These are phyloP conservation scores for Penicillium verhagenii DNA, from an alignment of 495 filamentous ascomycete species.

Conservation along the genomic window DNA sequence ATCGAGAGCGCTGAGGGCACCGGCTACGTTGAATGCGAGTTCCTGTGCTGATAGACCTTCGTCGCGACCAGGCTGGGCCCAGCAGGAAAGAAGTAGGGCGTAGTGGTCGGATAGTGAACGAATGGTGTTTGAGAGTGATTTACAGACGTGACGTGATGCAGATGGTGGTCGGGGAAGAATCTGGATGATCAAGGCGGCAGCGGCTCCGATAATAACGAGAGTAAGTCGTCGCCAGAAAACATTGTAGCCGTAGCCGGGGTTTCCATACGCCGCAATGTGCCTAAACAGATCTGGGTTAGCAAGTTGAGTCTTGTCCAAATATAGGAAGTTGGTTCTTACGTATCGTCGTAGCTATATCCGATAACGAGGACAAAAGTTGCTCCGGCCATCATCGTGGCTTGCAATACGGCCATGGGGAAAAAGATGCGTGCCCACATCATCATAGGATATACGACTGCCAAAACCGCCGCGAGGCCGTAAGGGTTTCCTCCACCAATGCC, in stretches of 20 bases:
- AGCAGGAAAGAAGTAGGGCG: slow-evolving; percentile 43
- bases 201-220: slow-evolving; percentile 41
- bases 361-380: slow-evolving; percentile 44
- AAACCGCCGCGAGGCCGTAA: slow-evolving; percentile 37
- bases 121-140: slow-evolving; percentile 37
- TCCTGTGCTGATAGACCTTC: slow-evolving; percentile 32
- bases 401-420: slow-evolving; percentile 27
- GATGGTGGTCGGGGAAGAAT: slow-evolving; percentile 45
- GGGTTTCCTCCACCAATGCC: slow-evolving; percentile 42
- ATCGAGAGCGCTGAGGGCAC: slow-evolving; percentile 30
- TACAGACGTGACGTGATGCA: slow-evolving; percentile 41
- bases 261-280: slow-evolving; percentile 41
- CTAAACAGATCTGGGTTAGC: slow-evolving; percentile 3
- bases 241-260: slow-evolving; percentile 42
- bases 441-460: slow-evolving; percentile 33
- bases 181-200: slow-evolving; percentile 39
- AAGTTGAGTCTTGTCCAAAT: background rate
- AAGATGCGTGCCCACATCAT: slow-evolving; percentile 42
- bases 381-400: slow-evolving; percentile 37
- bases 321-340: slow-evolving; percentile 25
- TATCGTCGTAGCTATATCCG: slow-evolving; percentile 41
- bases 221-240: slow-evolving; percentile 47
- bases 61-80: slow-evolving; percentile 28
- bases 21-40: slow-evolving; percentile 34
- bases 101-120: slow-evolving; percentile 44